phyloP scores from a whole-genome alignment of 1,284 basidiomycete species.

The Sporisorium scitamineum region DNA sequence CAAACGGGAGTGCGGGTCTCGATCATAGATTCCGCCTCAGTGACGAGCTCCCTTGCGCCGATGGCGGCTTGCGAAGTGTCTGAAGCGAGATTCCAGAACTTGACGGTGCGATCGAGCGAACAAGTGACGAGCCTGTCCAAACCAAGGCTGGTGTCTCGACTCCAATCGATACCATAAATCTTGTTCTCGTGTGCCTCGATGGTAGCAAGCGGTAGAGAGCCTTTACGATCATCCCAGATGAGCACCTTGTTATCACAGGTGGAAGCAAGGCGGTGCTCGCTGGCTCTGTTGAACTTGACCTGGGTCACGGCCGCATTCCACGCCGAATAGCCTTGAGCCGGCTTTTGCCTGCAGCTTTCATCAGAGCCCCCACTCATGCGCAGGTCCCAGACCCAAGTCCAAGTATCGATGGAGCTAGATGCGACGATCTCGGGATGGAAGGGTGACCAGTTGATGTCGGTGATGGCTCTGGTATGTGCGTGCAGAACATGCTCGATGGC shows the following conservation, averaged over 20 bases:
- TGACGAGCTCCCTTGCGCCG: conserved; percentile 59
- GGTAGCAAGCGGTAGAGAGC: conserved; percentile 54
- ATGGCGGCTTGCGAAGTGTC: conserved; percentile 57
- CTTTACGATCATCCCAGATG: conserved; percentile 68
- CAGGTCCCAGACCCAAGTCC: conserved; percentile 68
- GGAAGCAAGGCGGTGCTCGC: conserved; percentile 53
- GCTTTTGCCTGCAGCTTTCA: conserved; percentile 37
- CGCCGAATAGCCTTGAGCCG: conserved; percentile 64
- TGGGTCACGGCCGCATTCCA: conserved; percentile 68
- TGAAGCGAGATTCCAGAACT: conserved; percentile 63
- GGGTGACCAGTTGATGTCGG: conserved; percentile 68
- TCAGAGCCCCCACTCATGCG: conserved; percentile 49
- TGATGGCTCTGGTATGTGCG: conserved; percentile 66
- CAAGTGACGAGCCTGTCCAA: conserved; percentile 66
- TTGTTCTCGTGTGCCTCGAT: conserved; percentile 65
- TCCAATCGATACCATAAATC: conserved; percentile 69
- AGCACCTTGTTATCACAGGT: conserved; percentile 66
- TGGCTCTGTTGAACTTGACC: conserved; percentile 63
- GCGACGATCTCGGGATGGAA: conserved; percentile 67
- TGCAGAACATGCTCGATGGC: conserved; percentile 64
- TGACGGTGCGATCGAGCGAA: conserved; percentile 67
- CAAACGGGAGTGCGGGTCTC: conserved; percentile 89
- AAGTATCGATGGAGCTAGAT: conserved; percentile 66
- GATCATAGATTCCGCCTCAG: conserved; percentile 72
- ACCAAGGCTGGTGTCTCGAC: conserved; percentile 56